Conservation (phyloP, 1,284 basidiomycete species). For the Rhodotorula sp. region DNA sequence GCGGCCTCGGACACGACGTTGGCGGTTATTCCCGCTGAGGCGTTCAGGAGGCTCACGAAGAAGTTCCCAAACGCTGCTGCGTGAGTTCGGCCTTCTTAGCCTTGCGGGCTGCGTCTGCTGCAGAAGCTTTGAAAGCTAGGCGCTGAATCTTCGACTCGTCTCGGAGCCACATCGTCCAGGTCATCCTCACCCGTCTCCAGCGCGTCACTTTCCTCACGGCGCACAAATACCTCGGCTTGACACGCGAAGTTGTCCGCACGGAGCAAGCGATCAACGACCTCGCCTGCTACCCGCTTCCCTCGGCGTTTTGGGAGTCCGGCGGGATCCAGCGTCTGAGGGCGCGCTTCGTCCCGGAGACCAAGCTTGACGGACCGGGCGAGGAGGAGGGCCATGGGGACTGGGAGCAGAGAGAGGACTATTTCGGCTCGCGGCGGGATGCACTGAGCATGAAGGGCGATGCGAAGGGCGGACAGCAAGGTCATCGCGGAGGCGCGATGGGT, state of each 20-base stretch:
- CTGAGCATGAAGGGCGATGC: no score
- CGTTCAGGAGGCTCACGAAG: constrained; percentile 83
- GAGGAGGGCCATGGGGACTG: constrained; percentile 28
- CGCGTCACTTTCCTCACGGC: constrained; percentile 93
- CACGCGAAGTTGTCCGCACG: constrained; percentile 89
- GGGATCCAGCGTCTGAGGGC: constrained; percentile 86
- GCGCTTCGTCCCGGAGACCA: constrained; percentile 56
- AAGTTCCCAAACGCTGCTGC: constrained; percentile 96
- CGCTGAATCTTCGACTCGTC: neutral
- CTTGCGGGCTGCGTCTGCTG: neutral
- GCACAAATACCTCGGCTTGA: constrained; percentile 92
- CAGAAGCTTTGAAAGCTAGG: neutral
- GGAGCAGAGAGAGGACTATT: constrained; percentile 48
- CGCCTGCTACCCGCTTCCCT: constrained; percentile 89
- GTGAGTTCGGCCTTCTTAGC: constrained; percentile 10
- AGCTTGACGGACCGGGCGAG: constrained; percentile 5
- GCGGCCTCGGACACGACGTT: constrained; percentile 92
- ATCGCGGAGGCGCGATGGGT: neutral
- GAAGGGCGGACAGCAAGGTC: neutral
- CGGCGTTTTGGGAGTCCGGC: constrained; percentile 88
- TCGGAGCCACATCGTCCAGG: constrained; percentile 81
- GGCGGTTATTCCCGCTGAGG: constrained; percentile 98
- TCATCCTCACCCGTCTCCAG: constrained; percentile 91
- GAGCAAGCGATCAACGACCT: constrained; percentile 96
- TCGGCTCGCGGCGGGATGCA: constrained; percentile 24